These are phyloP conservation scores for Cladophialophora psammophila DNA, from an alignment of 2,329 filamentous ascomycete species.

Conservation along the genomic window DNA sequence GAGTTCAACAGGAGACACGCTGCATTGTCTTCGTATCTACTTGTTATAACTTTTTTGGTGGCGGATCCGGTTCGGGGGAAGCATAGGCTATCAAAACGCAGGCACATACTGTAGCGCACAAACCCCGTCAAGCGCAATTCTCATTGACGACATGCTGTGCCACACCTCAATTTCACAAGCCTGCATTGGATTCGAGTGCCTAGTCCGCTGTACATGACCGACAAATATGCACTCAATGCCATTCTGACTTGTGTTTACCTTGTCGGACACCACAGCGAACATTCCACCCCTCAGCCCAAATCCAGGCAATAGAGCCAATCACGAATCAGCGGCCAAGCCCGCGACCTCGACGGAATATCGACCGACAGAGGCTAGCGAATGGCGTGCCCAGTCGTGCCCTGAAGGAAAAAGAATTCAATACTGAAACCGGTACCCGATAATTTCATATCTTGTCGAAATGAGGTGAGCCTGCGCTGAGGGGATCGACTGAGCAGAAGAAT, in stretches of 20 bases:
- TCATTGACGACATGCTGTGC: background rate
- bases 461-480: constrained; percentile 10
- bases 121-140: background rate
- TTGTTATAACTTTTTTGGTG: constrained; percentile 15
- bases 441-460: constrained; percentile 1
- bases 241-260: background rate
- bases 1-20: constrained; percentile 8
- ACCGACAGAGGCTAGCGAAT: constrained; percentile 9
- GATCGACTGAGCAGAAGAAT: constrained; percentile 10
- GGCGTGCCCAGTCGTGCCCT: constrained; percentile 12
- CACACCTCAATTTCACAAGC: background rate
- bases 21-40: constrained; percentile 4
- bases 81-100: background rate
- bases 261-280: constrained; percentile 3
- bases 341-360: constrained; percentile 5
- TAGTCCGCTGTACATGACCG: background rate
- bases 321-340: constrained; percentile 4
- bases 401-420: constrained; percentile 1
- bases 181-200: background rate
- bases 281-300: background rate
- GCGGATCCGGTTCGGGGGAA: constrained; percentile 1
- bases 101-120: background rate
- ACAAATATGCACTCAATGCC: background rate
- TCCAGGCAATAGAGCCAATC: constrained; percentile 8
- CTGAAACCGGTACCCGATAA: background rate